Base-by-base conservation (phyloP, 306 rosid genomes). In the Mucuna pruriens region DNA sequence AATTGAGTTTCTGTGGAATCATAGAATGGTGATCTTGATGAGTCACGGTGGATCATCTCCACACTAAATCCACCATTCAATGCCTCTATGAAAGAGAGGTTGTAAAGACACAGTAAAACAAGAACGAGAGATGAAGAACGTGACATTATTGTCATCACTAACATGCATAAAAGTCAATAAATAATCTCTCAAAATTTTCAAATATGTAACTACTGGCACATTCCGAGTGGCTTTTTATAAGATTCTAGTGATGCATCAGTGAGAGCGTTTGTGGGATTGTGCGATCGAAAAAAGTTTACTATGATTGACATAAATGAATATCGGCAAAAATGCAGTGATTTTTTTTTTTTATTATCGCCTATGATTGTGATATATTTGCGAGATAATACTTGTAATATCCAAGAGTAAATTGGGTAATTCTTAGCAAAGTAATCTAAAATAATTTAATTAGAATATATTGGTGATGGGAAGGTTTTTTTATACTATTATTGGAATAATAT, bases 31-130 rank as follows among this genome's bases (percentile, higher is more conserved):
- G 92, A 91, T 20, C 26, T 80, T 9, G 85, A 68, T 5, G 92
- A 91, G 52, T 91, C 92, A 0, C 86, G 90, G 80, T 85, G 92
- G 45, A 91, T 79, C 1, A 89, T 81, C 4, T 91, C 88, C 0
- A 91, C 74, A 17, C 77, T 79, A 4, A 84, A 84, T 0, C 83
- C 79, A 20, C 45, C 48, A 19, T 36, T 65, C 6, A 29, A 5
- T 33, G 39, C 2, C 29, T 66, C 54, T 13, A 6, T 33, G 65
- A 38, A 19, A 5, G 66, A 15, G 4, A 66, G 4, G 31, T 17
- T 10, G 31, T 12, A 9, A 7, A 74, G 52, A 45, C 17, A 74
- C 15, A 60, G 2, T 0, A 60, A 15, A 60, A 60, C 39, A 0
- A 60, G n/a, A 26, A 3, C 67, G 0, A 60, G 39, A 74, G 52